These are phyloP conservation scores for Deuterostichococcus epilithicus DNA, from an alignment of 139 green algal species.

Conservation along the genomic window DNA sequence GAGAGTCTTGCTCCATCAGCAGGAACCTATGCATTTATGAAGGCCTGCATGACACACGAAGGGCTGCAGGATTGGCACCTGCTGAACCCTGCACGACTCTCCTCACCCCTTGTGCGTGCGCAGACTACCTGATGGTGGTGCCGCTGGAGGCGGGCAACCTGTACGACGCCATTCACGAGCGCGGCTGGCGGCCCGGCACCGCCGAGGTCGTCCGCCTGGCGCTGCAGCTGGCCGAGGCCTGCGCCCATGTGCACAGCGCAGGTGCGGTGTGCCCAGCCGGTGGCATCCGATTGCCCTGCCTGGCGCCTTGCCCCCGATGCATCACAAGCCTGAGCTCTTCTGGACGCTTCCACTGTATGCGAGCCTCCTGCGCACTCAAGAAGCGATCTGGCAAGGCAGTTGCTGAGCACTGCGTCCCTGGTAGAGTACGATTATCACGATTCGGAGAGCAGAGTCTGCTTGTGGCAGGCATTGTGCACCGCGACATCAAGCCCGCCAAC, in stretches of 20 bases:
- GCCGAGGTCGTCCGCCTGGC: slow-evolving; percentile 34
- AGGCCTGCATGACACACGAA: too few relatives aligned
- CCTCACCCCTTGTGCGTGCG: background rate
- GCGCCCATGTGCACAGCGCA: slow-evolving; percentile 44
- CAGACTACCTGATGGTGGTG: slow-evolving; percentile 59
- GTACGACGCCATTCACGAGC: slow-evolving; percentile 45
- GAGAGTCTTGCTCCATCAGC: too few relatives aligned
- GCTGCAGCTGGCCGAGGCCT: slow-evolving; percentile 38
- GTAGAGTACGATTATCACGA: background rate
- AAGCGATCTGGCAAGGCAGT: slow-evolving; percentile 26
- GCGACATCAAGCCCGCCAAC: slow-evolving; percentile 59
- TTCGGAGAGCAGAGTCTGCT: too few relatives aligned
- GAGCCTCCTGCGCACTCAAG: background rate
- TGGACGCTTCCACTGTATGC: too few relatives aligned
- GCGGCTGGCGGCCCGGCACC: slow-evolving; percentile 52
- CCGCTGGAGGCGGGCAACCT: slow-evolving; percentile 48
- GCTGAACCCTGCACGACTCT: too few relatives aligned
- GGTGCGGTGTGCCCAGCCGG: too few relatives aligned
- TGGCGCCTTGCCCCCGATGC: too few relatives aligned
- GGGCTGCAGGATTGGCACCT: too few relatives aligned
- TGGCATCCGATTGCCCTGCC: too few relatives aligned
- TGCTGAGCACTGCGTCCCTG: background rate
- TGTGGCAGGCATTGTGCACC: slow-evolving; percentile 28
- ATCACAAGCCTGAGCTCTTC: too few relatives aligned
- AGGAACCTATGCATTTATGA: too few relatives aligned